Evolutionary conservation across 2,329 filamentous ascomycete species (phyloP), one percentile per base, ranked within the genome.

Genomic region (Cladosporium sp.): DNA sequence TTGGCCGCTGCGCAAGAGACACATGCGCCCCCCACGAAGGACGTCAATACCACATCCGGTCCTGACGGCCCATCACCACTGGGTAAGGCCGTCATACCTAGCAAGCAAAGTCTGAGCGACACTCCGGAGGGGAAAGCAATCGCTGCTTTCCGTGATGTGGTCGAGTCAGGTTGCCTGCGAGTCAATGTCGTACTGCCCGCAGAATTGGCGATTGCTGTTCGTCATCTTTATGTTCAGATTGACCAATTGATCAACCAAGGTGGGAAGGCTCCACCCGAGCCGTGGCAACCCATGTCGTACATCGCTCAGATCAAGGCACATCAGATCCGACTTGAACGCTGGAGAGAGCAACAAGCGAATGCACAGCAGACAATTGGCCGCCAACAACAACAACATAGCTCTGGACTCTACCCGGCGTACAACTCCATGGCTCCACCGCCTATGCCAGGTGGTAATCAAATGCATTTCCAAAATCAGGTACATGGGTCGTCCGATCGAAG

Each of bases 181-280:
- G 66, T 70, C 42, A 71, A 71, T 39, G 64, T 59, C 11, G 45
- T 61, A 7, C 22, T 65, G 25, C 60, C 60, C 3, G 49, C 58
- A 8, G 61, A 63, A 36, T 61, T 71, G 8, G 61, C 66, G n/a
- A 60, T 55, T 28, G 67, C 68, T 30, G 62, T 70, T 22, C 61
- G 64, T n/a, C 64, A 64, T 20, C 58, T 72, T 47, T 71, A 72
- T 61, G 68, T 67, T 61, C 70, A 71, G 59, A 69, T 72, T 28
- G 69, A 71, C 47, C 65, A 66, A 34, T 60, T 72, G 40, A 71
- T 72, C 64, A 71, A 72, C 47, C 66, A 68, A 45, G 63, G 61
- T 19, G 60, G 63, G 36, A 59, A 59, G 42, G 59, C 60, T 9
- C 61, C 65, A 30, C 58, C 61, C 4, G 58, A 61, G 11, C 37